Evolutionary conservation across 1,284 basidiomycete species (phyloP), one percentile per base, ranked within the genome.

Genomic region (Cryptococcus deneoformans): DNA sequence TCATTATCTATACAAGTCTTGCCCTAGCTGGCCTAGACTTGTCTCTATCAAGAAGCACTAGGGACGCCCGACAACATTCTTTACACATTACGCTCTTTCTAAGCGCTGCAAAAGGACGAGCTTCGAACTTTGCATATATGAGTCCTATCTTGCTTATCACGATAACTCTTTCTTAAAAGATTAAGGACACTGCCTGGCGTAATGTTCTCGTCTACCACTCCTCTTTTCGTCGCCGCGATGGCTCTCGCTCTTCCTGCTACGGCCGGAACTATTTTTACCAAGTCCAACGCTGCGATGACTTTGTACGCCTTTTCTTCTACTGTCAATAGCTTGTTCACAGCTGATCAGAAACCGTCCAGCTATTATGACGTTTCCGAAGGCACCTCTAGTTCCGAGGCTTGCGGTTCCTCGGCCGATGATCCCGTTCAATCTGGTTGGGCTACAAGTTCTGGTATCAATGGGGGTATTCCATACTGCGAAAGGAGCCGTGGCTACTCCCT

Each of bases 311-410:
- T 37, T 34, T 50, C 48, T 34, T 38, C 35, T 5, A 35, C 39
- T 12, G 20, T 14, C 36, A 12, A 2, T 20, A 42, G 12, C 29
- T 42, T 12, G 20, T 14, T 7, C 3, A 2, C 5, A 42, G 12
- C 29, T 42, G 7, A 40, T 8, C 14, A 12, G 29, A 46, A 14
- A 14, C 6, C 14, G n/a, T 2, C 36, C 44, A 63, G 62, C 54
- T 63, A 63, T 43, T 63, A 63, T 49, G 62, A 63, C 50, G 29
- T 63, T 34, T 44, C 50, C 39, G 54, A 63, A 40, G 47, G 52
- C 6, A 35, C 57, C 11, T 36, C 16, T 36, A 42, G n/a, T 39
- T 16, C 37, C 14, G 54, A 53, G 35, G 47, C 43, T n/a, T 63
- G 61, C n/a, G 61, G 58, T 20, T 39, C 44, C 4, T n/a, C 52